A percentile compares a stretch with the other conserved stretches of the same genome.
phyloP scores from a whole-genome alignment of 2,329 filamentous ascomycete species.

The Colletotrichum sp. region DNA sequence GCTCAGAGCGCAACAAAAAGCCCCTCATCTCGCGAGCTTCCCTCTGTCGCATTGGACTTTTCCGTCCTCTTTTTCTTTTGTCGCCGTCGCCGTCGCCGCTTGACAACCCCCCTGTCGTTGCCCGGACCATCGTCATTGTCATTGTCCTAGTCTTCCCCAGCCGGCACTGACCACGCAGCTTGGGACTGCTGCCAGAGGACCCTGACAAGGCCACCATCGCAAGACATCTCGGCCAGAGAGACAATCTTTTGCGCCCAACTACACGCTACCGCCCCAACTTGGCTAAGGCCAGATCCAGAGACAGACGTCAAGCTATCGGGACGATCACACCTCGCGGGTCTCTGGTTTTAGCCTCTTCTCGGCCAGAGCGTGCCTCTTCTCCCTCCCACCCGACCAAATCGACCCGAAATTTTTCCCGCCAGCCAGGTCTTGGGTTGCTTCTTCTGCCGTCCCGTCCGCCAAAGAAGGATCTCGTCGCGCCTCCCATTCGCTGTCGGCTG shows the following conservation, averaged over 20 bases:
- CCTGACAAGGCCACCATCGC: background rate
- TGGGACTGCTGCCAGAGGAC: conserved; percentile 5
- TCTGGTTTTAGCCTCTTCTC: background rate
- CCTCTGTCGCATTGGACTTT: background rate
- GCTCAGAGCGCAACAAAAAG: conserved; percentile 20
- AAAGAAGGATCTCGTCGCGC: background rate
- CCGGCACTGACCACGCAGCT: background rate
- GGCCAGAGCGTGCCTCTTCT: background rate
- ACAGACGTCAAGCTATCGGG: background rate
- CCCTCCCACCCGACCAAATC: background rate
- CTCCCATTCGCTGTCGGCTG: conserved; percentile 5
- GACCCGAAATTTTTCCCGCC: background rate
- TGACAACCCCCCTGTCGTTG: background rate
- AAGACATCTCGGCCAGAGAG: background rate
- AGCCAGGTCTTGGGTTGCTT: background rate
- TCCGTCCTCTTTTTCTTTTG: background rate
- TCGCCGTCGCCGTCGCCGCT: background rate
- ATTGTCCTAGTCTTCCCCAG: background rate
- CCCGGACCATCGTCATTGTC: background rate
- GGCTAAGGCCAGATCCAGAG: background rate
- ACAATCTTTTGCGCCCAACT: background rate
- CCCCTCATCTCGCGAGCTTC: conserved; percentile 8
- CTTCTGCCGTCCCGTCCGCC: background rate
- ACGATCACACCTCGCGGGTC: conserved; percentile 11
- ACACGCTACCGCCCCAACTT: background rate